phyloP scores from a whole-genome alignment of 129 eudicot genomes.

The Dittrichia graveolens region DNA sequence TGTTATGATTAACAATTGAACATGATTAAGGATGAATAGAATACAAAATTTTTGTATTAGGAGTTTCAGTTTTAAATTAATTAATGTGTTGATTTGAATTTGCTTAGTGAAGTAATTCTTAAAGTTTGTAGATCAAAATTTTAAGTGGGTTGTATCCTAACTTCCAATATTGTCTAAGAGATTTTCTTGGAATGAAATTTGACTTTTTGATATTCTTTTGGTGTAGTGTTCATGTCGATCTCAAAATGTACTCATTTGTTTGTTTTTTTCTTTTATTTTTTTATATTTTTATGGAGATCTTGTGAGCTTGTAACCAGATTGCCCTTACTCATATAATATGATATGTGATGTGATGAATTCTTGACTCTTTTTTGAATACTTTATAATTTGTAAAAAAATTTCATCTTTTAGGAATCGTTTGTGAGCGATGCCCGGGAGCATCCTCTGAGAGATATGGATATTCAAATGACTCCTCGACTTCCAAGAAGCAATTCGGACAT shows the following conservation, averaged over 20 bases:
- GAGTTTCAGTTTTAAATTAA: too few relatives aligned
- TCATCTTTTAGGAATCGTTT: slow-evolving; percentile 54
- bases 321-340: not conserved
- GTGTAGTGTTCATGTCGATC: slow-evolving; percentile 10
- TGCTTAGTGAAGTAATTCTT: not conserved
- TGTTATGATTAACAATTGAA: too few relatives aligned
- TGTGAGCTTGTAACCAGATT: not conserved
- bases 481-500: slow-evolving; percentile 63
- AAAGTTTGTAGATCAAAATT: not conserved
- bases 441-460: slow-evolving; percentile 49
- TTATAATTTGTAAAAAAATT: not conserved
- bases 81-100: not conserved
- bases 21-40: too few relatives aligned
- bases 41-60: too few relatives aligned
- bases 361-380: not conserved
- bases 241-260: too few relatives aligned
- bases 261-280: not conserved
- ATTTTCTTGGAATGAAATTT: not conserved
- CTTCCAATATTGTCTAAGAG: not conserved
- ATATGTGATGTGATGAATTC: not conserved
- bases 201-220: not conserved
- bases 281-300: not conserved
- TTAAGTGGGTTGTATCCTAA: not conserved
- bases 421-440: slow-evolving; percentile 51
- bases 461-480: slow-evolving; percentile 67